Evolutionary conservation across 495 filamentous ascomycete genomes (phyloP), one percentile per base, ranked within the genome.

Genomic region (Penicillium chermesinum): DNA sequence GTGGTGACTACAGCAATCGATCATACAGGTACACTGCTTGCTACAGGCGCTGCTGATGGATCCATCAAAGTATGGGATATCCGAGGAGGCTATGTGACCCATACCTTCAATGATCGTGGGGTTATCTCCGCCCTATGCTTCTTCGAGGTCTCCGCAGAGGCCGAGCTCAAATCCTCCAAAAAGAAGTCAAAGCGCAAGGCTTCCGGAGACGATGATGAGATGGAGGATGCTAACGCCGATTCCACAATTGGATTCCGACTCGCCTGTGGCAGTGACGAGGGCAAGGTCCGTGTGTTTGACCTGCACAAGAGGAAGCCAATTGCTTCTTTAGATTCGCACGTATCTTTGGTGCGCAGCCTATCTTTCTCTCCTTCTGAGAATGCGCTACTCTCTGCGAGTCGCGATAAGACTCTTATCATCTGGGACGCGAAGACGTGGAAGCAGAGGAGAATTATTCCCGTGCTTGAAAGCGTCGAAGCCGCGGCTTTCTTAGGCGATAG

Each of bases 11-110:
- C 87, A 13, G 81, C 86, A 13, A 78, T 89, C 38, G 93, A 99
- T 62, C 73, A 76, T 25, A 96, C 90, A 2, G 84, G 91, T 57
- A 96, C 91, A 12, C 71, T 99, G 9, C 70, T 97, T 34, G 93
- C 91, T 30, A 96, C 91, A 15, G 93, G 93, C 44, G 87, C 82
- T 18, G 88, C 93, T 7, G 93, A 97, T 67, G 93, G 93, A 19
- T 77, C 83, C 3, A 85, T 96, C 51, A 99, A 99, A 65, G 84
- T 99, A 43, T 97, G 89, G 89, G 94, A 99, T 70, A 91, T 99
- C 32, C 70, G 76, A 48, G 89, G 87, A 14, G 94, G 93, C 12
- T 97, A 83, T 63, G 81, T 88, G 19, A 99, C 93, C 13, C 93
- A 99, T 65, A 96, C 89, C 2, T 91, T 99, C 63, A 84, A 89